These are phyloP conservation scores for Graphiopsis chlorocephala DNA, from an alignment of 2,329 filamentous ascomycete species.

Conservation along the genomic window DNA sequence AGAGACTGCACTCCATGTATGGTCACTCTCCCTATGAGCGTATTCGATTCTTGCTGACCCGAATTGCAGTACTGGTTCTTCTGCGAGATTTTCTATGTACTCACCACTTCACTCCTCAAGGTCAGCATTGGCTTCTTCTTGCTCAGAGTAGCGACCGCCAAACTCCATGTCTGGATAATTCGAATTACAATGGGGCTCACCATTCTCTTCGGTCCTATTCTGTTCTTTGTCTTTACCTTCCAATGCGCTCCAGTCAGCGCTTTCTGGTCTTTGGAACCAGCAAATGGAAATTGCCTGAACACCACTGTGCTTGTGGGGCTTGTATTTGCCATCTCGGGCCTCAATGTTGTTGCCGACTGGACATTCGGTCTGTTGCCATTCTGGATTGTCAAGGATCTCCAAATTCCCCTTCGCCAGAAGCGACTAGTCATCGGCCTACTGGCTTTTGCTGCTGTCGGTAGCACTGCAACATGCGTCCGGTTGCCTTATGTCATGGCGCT, in stretches of 20 bases:
- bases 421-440: slow-evolving; percentile 39
- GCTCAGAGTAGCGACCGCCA: slow-evolving; percentile 49
- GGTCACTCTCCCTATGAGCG: background rate
- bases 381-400: slow-evolving; percentile 42
- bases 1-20: slow-evolving; percentile 23
- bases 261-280: slow-evolving; percentile 49
- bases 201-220: slow-evolving; percentile 45
- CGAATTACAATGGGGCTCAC: slow-evolving; percentile 48
- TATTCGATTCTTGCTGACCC: background rate
- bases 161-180: slow-evolving; percentile 47
- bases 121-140: slow-evolving; percentile 55
- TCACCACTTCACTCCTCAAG: slow-evolving; percentile 49
- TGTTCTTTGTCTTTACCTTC: slow-evolving; percentile 52
- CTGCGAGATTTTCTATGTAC: slow-evolving; percentile 55
- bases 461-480: slow-evolving; percentile 50
- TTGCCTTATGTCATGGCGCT: slow-evolving; percentile 43
- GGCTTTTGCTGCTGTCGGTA: slow-evolving; percentile 47
- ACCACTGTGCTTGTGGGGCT: slow-evolving; percentile 48
- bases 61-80: slow-evolving; percentile 50
- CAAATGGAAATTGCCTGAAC: slow-evolving; percentile 42
- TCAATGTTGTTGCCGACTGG: slow-evolving; percentile 44
- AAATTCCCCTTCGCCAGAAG: slow-evolving; percentile 40
- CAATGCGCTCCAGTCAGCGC: slow-evolving; percentile 53
- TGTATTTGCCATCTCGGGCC: slow-evolving; percentile 31
- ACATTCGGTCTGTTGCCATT: slow-evolving; percentile 42